Conservation (phyloP, 2,329 filamentous ascomycete genomes). For the Paecilomyces sp. region DNA sequence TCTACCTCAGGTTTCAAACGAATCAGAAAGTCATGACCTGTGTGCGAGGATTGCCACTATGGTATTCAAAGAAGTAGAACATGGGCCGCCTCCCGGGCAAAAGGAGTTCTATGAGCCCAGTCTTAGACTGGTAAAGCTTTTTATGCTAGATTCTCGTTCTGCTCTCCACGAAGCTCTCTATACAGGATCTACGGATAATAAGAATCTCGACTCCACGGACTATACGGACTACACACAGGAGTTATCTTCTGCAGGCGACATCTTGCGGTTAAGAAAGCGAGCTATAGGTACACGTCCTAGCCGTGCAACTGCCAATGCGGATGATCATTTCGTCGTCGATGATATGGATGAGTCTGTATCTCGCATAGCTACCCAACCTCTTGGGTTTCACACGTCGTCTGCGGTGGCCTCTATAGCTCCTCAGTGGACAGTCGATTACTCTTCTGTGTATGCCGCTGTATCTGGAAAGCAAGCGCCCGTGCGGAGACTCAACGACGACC, state of each 20-base stretch:
- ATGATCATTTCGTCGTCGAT: conserved; percentile 29
- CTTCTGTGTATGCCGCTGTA: conserved; percentile 18
- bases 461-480: conserved; percentile 7
- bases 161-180: conserved; percentile 30
- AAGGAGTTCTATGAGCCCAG: conserved; percentile 12
- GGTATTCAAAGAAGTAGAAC: conserved; percentile 23
- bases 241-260: conserved; percentile 8
- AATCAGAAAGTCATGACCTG: neutral
- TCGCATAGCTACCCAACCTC: neutral
- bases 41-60: conserved; percentile 21
- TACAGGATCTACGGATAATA: conserved; percentile 8
- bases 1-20: conserved; percentile 6
- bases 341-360: conserved; percentile 25
- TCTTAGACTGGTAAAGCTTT: conserved; percentile 28
- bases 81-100: conserved; percentile 9
- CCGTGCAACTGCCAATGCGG: conserved; percentile 5
- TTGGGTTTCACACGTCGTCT: conserved; percentile 6
- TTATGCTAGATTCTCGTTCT: conserved; percentile 24
- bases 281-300: conserved; percentile 6
- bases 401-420: conserved; percentile 9
- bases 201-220: neutral
- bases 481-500: neutral
- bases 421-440: conserved; percentile 23
- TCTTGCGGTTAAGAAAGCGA: conserved; percentile 17
- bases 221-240: conserved; percentile 5